These are phyloP conservation scores for Chamaecrista fasciculata DNA, from an alignment of 306 rosid species.

Conservation along the genomic window DNA sequence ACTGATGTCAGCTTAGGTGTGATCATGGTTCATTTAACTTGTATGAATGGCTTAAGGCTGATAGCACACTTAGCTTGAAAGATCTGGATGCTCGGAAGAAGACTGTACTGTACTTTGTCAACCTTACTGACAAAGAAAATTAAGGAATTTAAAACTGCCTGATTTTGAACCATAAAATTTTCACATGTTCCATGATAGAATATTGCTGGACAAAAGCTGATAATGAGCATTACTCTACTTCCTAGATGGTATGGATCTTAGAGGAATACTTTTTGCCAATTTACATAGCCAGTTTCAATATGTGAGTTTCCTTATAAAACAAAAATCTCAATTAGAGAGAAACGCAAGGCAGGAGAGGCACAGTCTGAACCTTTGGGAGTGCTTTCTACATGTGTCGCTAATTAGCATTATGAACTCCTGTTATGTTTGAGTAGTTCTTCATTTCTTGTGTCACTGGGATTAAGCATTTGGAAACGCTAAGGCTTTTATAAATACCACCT, in stretches of 20 bases:
- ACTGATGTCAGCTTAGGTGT: neutral
- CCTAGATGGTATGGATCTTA: neutral
- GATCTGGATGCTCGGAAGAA: conserved; percentile 20
- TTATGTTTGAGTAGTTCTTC: neutral
- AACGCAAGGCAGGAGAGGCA: neutral
- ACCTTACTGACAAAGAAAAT: neutral
- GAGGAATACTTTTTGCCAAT: neutral
- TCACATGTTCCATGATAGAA: neutral
- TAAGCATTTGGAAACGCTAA: neutral
- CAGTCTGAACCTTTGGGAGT: neutral
- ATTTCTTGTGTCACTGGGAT: neutral
- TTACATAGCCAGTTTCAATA: neutral
- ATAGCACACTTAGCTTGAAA: neutral
- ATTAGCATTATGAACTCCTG: conserved; percentile 3
- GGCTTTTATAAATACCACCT: neutral
- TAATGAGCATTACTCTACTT: neutral
- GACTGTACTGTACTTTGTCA: neutral
- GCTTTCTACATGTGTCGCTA: neutral
- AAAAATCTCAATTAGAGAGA: neutral
- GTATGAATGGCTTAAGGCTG: neutral
- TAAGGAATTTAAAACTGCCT: neutral
- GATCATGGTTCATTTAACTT: neutral
- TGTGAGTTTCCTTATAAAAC: neutral
- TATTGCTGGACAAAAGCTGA: neutral
- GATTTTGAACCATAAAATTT: neutral